Percentiles rank a stretch among this genome's conserved stretches.
These are phyloP conservation scores for Aplosporella prunicola DNA, from an alignment of 2,329 filamentous ascomycete species.

Conservation along the genomic window DNA sequence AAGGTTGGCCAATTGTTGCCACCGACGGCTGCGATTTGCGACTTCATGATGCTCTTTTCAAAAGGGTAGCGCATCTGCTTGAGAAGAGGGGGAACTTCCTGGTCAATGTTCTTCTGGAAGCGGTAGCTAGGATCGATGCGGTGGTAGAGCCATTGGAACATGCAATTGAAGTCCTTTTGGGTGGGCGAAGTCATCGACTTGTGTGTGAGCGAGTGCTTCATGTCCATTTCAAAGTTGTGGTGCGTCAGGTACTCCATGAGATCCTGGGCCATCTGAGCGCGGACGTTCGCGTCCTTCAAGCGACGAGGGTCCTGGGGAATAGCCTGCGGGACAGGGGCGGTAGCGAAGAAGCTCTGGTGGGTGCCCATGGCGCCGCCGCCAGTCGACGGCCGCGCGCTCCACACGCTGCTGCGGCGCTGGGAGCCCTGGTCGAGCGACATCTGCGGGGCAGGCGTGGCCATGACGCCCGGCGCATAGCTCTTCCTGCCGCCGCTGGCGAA, in stretches of 20 bases:
- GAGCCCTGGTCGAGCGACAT: constrained; percentile 46
- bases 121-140: constrained; percentile 89
- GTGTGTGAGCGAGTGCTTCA: constrained; percentile 85
- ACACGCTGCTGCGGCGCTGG: constrained; percentile 65
- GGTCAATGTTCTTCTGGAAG: constrained; percentile 90
- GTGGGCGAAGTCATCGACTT: constrained; percentile 91
- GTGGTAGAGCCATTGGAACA: constrained; percentile 97
- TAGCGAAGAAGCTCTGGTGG: constrained; percentile 92
- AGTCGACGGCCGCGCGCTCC: constrained; percentile 49
- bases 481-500: constrained; percentile 53
- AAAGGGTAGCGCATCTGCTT: constrained; percentile 94
- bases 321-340: constrained; percentile 69
- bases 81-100: constrained; percentile 84
- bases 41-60: constrained; percentile 92
- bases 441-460: constrained; percentile 35
- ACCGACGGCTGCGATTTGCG: constrained; percentile 86
- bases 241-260: constrained; percentile 83
- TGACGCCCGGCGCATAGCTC: constrained; percentile 54
- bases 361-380: constrained; percentile 53
- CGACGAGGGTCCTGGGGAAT: constrained; percentile 81
- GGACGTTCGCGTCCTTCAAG: constrained; percentile 69
- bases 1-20: constrained; percentile 97
- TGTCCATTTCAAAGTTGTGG: constrained; percentile 95
- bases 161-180: constrained; percentile 94
- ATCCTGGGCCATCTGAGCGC: constrained; percentile 76